These are phyloP conservation scores for Fusarium transvaalense DNA, from an alignment of 2,329 filamentous ascomycete species.

Conservation along the genomic window DNA sequence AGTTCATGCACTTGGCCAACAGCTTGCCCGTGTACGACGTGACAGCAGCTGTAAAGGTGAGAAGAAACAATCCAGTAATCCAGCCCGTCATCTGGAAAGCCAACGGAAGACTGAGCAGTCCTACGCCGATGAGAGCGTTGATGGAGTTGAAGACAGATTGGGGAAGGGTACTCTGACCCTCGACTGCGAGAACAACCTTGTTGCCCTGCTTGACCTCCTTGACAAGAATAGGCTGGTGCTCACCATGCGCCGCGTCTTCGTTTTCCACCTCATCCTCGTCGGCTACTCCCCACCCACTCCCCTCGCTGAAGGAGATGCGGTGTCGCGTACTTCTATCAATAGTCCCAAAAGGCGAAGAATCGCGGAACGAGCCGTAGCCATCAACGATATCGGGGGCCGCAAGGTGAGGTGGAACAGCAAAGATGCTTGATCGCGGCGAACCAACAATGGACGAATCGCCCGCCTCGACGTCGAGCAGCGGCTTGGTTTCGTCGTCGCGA, in stretches of 20 bases:
- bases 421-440: slow-evolving; percentile 60
- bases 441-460: slow-evolving; percentile 48
- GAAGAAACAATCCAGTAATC: slow-evolving; percentile 82
- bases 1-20: slow-evolving; percentile 88
- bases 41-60: slow-evolving; percentile 78
- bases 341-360: slow-evolving; percentile 65
- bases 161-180: slow-evolving; percentile 93
- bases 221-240: slow-evolving; percentile 82
- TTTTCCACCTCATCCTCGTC: slow-evolving; percentile 49
- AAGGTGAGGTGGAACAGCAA: slow-evolving; percentile 70
- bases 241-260: slow-evolving; percentile 62
- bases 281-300: slow-evolving; percentile 50
- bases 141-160: slow-evolving; percentile 98
- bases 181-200: slow-evolving; percentile 83
- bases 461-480: slow-evolving; percentile 60
- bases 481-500: slow-evolving; percentile 63
- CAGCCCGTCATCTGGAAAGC: slow-evolving; percentile 90
- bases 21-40: slow-evolving; percentile 90
- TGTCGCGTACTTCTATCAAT: slow-evolving; percentile 55
- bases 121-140: slow-evolving; percentile 91
- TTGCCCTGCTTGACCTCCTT: slow-evolving; percentile 92
- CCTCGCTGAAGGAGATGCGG: slow-evolving; percentile 62
- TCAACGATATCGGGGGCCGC: slow-evolving; percentile 77
- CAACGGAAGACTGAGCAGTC: slow-evolving; percentile 87
- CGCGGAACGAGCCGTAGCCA: slow-evolving; percentile 72